Percentiles rank a stretch among this genome's conserved stretches.
phyloP scores from a whole-genome alignment of 192 early-diverging fungal genomes.

The Fimicolochytrium jonesii region DNA sequence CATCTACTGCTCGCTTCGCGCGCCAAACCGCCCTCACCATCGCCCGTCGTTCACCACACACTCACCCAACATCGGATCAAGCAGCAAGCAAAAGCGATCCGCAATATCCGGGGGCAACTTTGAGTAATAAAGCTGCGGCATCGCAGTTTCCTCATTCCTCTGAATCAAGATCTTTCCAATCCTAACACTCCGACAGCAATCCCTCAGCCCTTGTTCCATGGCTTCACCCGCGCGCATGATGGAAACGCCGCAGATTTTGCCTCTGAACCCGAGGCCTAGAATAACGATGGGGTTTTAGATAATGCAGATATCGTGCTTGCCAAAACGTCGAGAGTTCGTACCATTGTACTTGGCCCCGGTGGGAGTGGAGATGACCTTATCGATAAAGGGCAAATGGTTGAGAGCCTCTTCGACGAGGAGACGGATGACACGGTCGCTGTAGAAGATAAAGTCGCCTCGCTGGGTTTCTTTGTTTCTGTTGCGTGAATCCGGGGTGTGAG shows the following conservation, averaged over 20 bases:
- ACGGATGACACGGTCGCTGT: conserved; percentile 55
- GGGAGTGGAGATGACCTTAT: conserved; percentile 74
- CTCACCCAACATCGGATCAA: conserved; percentile 92
- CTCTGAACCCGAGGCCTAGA: conserved; percentile 72
- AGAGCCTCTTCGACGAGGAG: conserved; percentile 91
- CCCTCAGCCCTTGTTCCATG: conserved; percentile 80
- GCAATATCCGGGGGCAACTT: conserved; percentile 88
- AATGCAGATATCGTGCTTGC: too few species aligned
- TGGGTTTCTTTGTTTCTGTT: conserved; percentile 55
- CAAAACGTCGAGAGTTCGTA: too few species aligned
- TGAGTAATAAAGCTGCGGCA: conserved; percentile 82
- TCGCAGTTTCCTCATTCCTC: conserved; percentile 88
- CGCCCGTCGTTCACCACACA: not conserved
- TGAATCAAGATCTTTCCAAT: conserved; percentile 97
- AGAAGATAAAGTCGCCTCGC: conserved; percentile 93
- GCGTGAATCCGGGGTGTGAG: too few species aligned
- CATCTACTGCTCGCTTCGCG: not conserved
- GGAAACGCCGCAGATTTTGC: conserved; percentile 88
- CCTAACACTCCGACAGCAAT: conserved; percentile 81
- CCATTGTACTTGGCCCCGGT: conserved; percentile 49
- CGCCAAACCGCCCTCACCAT: not conserved
- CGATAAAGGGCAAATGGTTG: conserved; percentile 83
- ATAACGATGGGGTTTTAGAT: conserved; percentile 10
- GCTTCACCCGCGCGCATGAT: conserved; percentile 96
- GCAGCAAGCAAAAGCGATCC: conserved; percentile 68